Conservation (phyloP, 2,329 filamentous ascomycete genomes). For the Pyrenophora teres region DNA sequence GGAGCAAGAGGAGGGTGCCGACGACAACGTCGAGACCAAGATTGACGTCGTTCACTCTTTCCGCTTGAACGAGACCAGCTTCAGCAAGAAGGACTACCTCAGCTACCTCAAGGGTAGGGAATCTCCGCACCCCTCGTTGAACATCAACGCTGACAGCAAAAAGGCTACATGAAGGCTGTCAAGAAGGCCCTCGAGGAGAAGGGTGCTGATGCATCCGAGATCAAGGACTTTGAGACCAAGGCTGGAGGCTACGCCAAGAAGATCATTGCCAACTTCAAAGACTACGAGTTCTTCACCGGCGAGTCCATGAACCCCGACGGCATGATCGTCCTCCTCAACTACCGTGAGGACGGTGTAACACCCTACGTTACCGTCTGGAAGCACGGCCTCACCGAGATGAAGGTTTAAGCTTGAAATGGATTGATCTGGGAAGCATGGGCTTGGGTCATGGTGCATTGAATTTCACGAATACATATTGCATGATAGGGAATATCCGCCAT, state of each 20-base stretch:
- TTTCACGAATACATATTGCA: conserved; percentile 48
- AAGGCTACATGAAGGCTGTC: conserved; percentile 90
- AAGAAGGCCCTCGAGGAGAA: conserved; percentile 73
- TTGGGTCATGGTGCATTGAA: conserved; percentile 36
- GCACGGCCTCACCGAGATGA: conserved; percentile 84
- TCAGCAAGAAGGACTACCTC: conserved; percentile 89
- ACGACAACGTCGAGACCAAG: conserved; percentile 73
- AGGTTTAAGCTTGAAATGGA: conserved; percentile 69
- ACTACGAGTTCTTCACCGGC: conserved; percentile 93
- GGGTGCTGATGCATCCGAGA: conserved; percentile 63
- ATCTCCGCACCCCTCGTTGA: background rate
- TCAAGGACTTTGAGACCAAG: conserved; percentile 79
- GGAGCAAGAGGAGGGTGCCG: conserved; percentile 75
- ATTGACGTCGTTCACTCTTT: conserved; percentile 95
- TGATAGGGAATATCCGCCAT: conserved; percentile 42
- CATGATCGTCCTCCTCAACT: conserved; percentile 96
- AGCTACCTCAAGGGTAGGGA: conserved; percentile 80
- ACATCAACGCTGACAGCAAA: conserved; percentile 8
- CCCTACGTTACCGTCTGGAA: conserved; percentile 94
- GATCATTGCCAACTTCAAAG: conserved; percentile 84
- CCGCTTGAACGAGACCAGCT: conserved; percentile 76
- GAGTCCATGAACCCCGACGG: conserved; percentile 91
- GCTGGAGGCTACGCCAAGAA: conserved; percentile 79
- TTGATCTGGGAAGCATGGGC: conserved; percentile 15
- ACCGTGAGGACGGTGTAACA: conserved; percentile 93